These are phyloP conservation scores for Ehretia macrophylla DNA, from an alignment of 257 asterid genomes.

Conservation along the genomic window DNA sequence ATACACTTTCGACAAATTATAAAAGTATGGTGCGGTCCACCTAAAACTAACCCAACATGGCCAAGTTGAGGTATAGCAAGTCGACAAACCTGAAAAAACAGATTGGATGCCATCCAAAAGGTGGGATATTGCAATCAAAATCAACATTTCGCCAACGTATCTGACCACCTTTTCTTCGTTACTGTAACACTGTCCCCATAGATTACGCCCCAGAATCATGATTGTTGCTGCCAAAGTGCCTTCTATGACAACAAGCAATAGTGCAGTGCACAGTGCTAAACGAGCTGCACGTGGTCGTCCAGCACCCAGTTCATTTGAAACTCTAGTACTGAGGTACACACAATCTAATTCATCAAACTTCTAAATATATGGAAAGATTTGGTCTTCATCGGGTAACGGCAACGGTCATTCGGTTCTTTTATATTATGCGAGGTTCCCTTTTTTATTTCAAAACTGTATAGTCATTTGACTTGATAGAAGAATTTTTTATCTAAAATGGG, in stretches of 20 bases:
- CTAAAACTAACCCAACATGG: background rate
- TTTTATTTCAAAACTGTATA: background rate
- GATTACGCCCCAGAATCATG: conserved; percentile 37
- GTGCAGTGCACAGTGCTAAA: conserved; percentile 45
- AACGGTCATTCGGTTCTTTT: no score
- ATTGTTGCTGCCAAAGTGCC: conserved; percentile 39
- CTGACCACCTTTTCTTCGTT: conserved; percentile 38
- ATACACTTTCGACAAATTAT: no score
- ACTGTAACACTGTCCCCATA: conserved; percentile 67
- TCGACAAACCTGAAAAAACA: conserved; percentile 30
- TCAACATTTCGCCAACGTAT: conserved; percentile 55
- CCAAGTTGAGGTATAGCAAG: background rate
- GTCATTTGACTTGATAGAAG: background rate
- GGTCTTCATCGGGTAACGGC: no score
- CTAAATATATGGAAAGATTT: no score
- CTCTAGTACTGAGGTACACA: conserved; percentile 54
- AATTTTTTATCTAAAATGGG: no score
- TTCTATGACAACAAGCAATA: conserved; percentile 44
- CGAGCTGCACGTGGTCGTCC: conserved; percentile 56
- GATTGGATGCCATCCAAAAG: conserved; percentile 43
- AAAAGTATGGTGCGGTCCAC: no score
- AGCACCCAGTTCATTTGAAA: conserved; percentile 68
- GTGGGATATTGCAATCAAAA: conserved; percentile 41
- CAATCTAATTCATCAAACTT: no score
- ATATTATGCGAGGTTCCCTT: no score